Conservation (phyloP, 306 rosid species). For the Malus orientalis region DNA sequence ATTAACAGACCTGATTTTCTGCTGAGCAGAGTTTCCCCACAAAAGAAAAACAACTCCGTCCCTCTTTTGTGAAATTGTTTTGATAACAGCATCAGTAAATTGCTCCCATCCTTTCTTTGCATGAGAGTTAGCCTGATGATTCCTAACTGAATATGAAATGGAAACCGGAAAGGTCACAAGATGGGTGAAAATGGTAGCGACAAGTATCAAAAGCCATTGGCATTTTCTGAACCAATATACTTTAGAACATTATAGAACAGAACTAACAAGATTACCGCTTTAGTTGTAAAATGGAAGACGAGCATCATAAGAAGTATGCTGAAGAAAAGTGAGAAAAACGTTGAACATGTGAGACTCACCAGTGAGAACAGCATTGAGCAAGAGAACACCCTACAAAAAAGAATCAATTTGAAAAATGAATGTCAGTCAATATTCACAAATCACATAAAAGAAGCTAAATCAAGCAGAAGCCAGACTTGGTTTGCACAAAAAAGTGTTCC, state of each 20-base stretch:
- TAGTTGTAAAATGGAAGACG: background rate
- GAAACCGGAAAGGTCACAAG: background rate
- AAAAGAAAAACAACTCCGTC: constrained; percentile 79
- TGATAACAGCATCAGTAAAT: constrained; percentile 83
- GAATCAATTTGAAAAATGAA: constrained; percentile 20
- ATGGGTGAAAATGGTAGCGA: background rate
- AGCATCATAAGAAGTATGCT: background rate
- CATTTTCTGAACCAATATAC: background rate
- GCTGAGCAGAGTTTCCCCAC: constrained; percentile 96
- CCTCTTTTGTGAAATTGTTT: constrained; percentile 66
- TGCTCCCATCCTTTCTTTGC: constrained; percentile 97
- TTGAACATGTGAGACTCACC: constrained; percentile 33
- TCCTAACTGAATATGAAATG: constrained; percentile 53
- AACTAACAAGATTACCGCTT: background rate
- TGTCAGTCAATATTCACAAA: background rate
- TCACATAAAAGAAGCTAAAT: background rate
- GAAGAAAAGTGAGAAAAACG: background rate
- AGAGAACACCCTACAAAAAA: constrained; percentile 60
- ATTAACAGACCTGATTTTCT: constrained; percentile 54
- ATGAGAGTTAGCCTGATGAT: constrained; percentile 86
- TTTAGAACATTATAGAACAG: background rate
- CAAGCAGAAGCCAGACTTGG: background rate
- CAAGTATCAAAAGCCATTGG: background rate
- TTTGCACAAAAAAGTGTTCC: no score
- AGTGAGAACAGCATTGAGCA: constrained; percentile 91